Conservation (phyloP, 2,329 filamentous ascomycete species). For the Colletotrichum lentis region DNA sequence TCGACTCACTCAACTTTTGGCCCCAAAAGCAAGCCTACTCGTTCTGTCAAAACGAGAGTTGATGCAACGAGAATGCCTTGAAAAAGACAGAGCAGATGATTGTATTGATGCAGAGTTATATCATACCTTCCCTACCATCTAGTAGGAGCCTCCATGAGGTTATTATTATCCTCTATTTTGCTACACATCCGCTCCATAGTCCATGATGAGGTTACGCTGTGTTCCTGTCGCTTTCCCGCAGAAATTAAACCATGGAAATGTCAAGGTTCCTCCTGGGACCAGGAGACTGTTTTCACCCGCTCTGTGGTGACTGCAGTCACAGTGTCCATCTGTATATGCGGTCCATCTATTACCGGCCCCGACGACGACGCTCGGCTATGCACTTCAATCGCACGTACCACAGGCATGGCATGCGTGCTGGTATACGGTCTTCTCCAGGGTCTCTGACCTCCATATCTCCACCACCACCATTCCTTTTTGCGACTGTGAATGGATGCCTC, state of each 20-base stretch:
- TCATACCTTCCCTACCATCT: no score
- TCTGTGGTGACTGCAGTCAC: constrained; percentile 55
- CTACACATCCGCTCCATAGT: neutral
- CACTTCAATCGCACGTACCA: constrained; percentile 4
- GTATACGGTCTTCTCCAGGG: constrained; percentile 28
- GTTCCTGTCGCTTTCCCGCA: no score
- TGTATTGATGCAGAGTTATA: neutral
- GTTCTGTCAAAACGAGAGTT: no score
- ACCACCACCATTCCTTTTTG: constrained; percentile 34
- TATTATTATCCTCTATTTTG: neutral
- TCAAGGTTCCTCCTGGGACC: neutral
- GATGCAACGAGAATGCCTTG: no score
- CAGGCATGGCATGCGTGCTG: constrained; percentile 12
- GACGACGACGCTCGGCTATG: neutral
- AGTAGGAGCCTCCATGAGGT: no score
- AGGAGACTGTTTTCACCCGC: neutral
- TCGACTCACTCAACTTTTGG: no score
- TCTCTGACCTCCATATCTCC: constrained; percentile 23
- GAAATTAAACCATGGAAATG: neutral
- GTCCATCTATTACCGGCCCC: constrained; percentile 14
- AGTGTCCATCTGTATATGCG: constrained; percentile 53
- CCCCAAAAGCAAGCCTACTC: no score
- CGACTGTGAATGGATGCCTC: neutral
- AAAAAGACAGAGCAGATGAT: neutral
- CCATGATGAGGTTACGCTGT: no score